A percentile compares a stretch with the other conserved stretches of the same genome.
Evolutionary conservation across 2,329 filamentous ascomycete species (phyloP).

Genomic region (Chaetomiaceae sp.): DNA sequence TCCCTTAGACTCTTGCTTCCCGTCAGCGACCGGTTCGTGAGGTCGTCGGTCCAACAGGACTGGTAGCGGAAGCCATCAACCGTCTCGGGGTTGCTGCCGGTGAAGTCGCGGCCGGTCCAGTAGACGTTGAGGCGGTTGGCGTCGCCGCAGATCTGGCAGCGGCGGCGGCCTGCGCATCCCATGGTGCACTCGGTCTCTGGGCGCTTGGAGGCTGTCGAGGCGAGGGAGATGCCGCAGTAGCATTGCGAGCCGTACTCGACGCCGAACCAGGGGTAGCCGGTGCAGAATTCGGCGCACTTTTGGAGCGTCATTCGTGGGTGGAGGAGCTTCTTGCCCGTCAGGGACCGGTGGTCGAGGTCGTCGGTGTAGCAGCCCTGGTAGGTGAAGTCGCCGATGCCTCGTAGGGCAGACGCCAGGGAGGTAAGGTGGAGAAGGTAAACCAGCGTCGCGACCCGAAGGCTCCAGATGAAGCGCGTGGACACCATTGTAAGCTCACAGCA

Average conservation of each 20-base stretch:
- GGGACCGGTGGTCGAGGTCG: background rate
- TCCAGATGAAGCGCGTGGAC: too few relatives aligned
- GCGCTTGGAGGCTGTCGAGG: conserved; percentile 7
- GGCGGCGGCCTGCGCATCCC: conserved; percentile 20
- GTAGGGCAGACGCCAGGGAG: too few relatives aligned
- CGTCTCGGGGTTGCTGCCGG: background rate
- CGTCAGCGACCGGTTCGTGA: background rate
- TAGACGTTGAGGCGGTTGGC: conserved; percentile 18
- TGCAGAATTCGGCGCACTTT: conserved; percentile 31
- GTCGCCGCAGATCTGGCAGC: conserved; percentile 23
- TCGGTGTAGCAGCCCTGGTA: too few relatives aligned
- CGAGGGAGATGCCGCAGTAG: conserved; percentile 27
- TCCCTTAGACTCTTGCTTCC: conserved; percentile 36
- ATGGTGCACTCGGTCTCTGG: conserved; percentile 18
- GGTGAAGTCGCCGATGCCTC: too few relatives aligned
- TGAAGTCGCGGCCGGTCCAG: background rate
- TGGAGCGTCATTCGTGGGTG: conserved; percentile 34
- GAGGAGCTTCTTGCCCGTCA: conserved; percentile 11
- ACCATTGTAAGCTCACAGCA: too few relatives aligned
- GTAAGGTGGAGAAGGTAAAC: too few relatives aligned
- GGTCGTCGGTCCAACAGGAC: conserved; percentile 11
- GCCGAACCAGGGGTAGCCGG: conserved; percentile 35
- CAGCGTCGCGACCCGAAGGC: too few relatives aligned
- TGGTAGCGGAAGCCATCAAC: background rate
- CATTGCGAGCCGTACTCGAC: conserved; percentile 35